These are phyloP conservation scores for Rhynchosporium secalis DNA, from an alignment of 2,329 filamentous ascomycete genomes.

Conservation along the genomic window DNA sequence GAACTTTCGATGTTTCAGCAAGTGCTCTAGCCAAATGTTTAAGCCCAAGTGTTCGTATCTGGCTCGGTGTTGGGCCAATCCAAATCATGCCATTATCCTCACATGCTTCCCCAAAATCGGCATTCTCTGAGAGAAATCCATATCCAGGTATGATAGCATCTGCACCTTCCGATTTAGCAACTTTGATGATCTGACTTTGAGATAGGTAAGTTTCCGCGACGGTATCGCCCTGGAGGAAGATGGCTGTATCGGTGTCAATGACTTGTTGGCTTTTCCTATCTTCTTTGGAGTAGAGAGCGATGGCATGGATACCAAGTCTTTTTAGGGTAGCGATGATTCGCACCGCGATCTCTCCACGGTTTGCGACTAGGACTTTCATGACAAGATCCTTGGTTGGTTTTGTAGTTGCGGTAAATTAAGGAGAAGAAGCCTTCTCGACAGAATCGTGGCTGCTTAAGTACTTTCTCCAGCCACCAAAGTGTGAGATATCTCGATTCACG, in stretches of 20 bases:
- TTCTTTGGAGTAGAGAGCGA: constrained; percentile 11
- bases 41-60: constrained; percentile 15
- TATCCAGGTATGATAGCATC: constrained; percentile 68
- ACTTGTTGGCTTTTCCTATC: constrained; percentile 15
- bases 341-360: constrained; percentile 15
- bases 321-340: constrained; percentile 15
- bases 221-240: constrained; percentile 2
- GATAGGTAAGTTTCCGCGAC: constrained; percentile 13
- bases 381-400: neutral
- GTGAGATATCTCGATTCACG: neutral
- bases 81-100: constrained; percentile 36
- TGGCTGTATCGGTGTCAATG: constrained; percentile 1
- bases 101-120: constrained; percentile 57
- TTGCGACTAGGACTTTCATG: constrained; percentile 43
- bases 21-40: constrained; percentile 16
- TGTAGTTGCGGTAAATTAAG: neutral
- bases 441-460: neutral
- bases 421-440: neutral
- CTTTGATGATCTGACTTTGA: constrained; percentile 10
- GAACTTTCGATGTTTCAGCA: constrained; percentile 4
- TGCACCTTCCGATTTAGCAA: constrained; percentile 50
- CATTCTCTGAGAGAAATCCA: constrained; percentile 65
- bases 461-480: constrained; percentile 12
- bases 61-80: constrained; percentile 13
- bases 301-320: constrained; percentile 12